Evolutionary conservation across 768 basidiomycete genomes (phyloP).

Genomic region (Mycena vitilis): DNA sequence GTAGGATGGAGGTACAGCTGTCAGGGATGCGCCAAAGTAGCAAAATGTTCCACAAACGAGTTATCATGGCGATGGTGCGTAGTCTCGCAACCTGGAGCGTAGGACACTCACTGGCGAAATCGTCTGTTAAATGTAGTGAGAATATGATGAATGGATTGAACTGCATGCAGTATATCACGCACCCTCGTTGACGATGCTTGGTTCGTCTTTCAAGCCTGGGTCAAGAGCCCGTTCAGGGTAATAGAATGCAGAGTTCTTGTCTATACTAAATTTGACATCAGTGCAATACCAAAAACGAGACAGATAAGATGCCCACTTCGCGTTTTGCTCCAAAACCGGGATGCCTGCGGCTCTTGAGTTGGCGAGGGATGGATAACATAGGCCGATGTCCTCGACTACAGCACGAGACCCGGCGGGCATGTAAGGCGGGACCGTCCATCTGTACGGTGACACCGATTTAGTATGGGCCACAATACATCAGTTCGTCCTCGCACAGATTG

Average conservation of each 20-base stretch:
- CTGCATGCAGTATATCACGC: background rate
- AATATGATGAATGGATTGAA: background rate
- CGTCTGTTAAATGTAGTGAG: background rate
- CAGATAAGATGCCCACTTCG: conserved; percentile 8
- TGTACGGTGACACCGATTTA: background rate
- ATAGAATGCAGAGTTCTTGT: conserved; percentile 2
- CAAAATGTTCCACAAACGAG: background rate
- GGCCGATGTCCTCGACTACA: conserved; percentile 3
- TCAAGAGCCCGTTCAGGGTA: background rate
- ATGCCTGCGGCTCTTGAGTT: conserved; percentile 10
- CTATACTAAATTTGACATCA: background rate
- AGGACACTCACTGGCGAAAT: background rate
- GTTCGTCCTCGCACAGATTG: conserved; percentile 5
- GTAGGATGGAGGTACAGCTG: too few species aligned
- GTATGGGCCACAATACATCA: background rate
- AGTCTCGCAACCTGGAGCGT: conserved; percentile 7
- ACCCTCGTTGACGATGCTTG: conserved; percentile 7
- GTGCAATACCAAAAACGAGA: background rate
- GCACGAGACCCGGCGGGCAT: conserved; percentile 1
- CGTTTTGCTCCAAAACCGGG: conserved; percentile 17
- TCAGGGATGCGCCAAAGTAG: too few species aligned
- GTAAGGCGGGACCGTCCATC: conserved; percentile 7
- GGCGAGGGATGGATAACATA: conserved; percentile 18
- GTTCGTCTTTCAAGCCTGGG: background rate
- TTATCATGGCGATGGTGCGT: conserved; percentile 14